phyloP scores from a whole-genome alignment of 805 yeast genomes.

The Grigorovia jiainica region DNA sequence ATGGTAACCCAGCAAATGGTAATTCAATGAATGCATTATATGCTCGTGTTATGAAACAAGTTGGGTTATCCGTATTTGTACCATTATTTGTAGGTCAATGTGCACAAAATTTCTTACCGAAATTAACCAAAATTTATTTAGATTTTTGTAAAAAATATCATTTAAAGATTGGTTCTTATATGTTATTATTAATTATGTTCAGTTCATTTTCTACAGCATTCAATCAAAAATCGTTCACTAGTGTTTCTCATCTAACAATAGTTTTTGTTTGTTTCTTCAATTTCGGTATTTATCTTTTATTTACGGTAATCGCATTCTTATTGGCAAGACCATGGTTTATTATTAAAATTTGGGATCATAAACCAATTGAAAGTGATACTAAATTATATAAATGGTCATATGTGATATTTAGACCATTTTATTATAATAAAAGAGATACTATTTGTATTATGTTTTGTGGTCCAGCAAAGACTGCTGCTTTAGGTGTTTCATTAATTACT shows the following conservation, averaged over 20 bases:
- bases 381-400: constrained; percentile 35
- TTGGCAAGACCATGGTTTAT: constrained; percentile 55
- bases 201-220: constrained; percentile 82
- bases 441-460: constrained; percentile 80
- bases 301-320: constrained; percentile 53
- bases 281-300: constrained; percentile 67
- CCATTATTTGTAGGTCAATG: constrained; percentile 88
- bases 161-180: constrained; percentile 64
- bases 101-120: constrained; percentile 59
- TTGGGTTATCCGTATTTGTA: constrained; percentile 74
- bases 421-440: constrained; percentile 61
- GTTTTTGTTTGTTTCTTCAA: constrained; percentile 77
- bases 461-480: constrained; percentile 88
- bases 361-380: constrained; percentile 39
- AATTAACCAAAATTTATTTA: constrained; percentile 25
- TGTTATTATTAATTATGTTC: constrained; percentile 70
- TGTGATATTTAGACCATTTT: constrained; percentile 46
- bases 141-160: constrained; percentile 17
- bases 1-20: constrained; percentile 70
- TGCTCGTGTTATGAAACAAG: constrained; percentile 73
- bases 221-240: constrained; percentile 66
- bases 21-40: constrained; percentile 47
- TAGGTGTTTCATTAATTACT: constrained; percentile 76
- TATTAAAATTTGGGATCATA: constrained; percentile 32
- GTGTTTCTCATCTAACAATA: constrained; percentile 57